phyloP scores from a whole-genome alignment of 2,329 filamentous ascomycete species.

The Plenodomus lindquistii region DNA sequence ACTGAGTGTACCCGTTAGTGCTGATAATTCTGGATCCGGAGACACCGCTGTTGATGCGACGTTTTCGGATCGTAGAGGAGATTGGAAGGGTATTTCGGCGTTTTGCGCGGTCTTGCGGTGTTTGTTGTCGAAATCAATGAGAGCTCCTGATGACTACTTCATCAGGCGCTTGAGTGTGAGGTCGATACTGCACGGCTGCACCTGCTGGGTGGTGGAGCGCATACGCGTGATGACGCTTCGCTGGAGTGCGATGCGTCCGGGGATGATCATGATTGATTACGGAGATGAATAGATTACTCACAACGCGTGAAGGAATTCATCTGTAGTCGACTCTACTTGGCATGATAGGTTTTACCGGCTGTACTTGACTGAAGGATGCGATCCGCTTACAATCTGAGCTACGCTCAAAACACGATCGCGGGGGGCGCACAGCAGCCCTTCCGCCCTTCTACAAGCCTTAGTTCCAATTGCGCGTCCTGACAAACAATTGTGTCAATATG shows the following conservation, averaged over 20 bases:
- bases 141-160: slow-evolving; percentile 15
- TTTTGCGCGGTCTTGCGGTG: slow-evolving; percentile 5
- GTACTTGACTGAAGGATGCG: too few species aligned
- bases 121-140: slow-evolving; percentile 8
- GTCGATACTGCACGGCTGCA: slow-evolving; percentile 29
- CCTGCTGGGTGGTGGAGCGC: slow-evolving; percentile 6
- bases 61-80: background rate
- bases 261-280: slow-evolving; percentile 10
- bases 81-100: background rate
- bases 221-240: slow-evolving; percentile 7
- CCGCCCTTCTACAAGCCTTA: too few species aligned
- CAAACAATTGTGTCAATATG: too few species aligned
- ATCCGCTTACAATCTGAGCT: too few species aligned
- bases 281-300: too few species aligned
- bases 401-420: too few species aligned
- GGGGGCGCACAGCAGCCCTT: background rate
- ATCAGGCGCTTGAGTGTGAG: slow-evolving; percentile 23
- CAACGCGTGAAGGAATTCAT: too few species aligned
- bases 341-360: too few species aligned
- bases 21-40: background rate
- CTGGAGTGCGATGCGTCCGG: slow-evolving; percentile 4
- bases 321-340: too few species aligned
- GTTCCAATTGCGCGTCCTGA: too few species aligned
- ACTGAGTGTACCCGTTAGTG: background rate
- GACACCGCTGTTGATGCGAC: background rate